Base-by-base conservation (phyloP, 1,139 yeast species). In the Zygotorulaspora mrakii region DNA sequence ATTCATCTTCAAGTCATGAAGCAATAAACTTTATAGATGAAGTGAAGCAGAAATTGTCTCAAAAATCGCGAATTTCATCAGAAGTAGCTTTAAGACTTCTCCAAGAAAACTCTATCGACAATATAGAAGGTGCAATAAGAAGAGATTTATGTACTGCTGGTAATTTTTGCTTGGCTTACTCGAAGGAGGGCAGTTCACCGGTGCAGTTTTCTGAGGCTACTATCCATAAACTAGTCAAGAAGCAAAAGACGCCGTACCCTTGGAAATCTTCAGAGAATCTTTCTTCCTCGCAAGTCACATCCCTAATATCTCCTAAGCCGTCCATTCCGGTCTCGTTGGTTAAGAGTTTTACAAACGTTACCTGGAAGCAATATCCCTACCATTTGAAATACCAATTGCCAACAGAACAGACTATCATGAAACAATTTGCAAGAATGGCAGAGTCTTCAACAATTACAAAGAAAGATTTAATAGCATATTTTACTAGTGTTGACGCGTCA, bases 91-190 rank as follows among this genome's bases (percentile, higher is more conserved):
- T 80, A 51, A 82, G 79, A 42, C 72, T 86, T 47, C 68, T 88
- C 62, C 78, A 81, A 53, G 72, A 74, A 45, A 88, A 89, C 40
- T 65, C 72, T 20, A 58, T 68, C 33, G 71, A 78, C 48, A 72
- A 82, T 45, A 77, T 88, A 53, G 73, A 74, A 45, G 68, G 76
- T 35, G 86, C 91, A 37, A 68, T 91, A 46, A 77, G 76, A 53
- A 75, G 77, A 52, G 98, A 91, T 64, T 71, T 86, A 65, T 70
- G 73, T 43, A 68, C 91, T 21, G 95, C 96, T 27, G 77, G 86
- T 42, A 80, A 85, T 60, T 73, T 88, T 64, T 77, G 85, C 80
- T 62, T 69, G 31, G 70, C 73, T 39, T 72, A 76, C 10, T 84
- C 77, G 9, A 34, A 39, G 8, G 39, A 36, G 11, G 11, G 45